A percentile compares a stretch with the other conserved stretches of the same genome.
phyloP scores from a whole-genome alignment of 306 rosid genomes.

The Canavalia ensiformis region DNA sequence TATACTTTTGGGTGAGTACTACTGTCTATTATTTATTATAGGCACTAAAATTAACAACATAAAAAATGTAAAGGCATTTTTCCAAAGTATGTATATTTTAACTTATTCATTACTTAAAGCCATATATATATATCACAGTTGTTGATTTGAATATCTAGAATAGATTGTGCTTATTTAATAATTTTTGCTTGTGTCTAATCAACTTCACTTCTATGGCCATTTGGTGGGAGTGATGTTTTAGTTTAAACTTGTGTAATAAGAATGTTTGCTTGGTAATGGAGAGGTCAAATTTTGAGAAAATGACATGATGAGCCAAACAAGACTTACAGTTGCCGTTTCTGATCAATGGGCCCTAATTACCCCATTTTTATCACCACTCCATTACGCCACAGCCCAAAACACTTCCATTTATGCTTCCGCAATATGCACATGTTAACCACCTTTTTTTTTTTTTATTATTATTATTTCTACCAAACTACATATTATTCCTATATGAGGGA shows the following conservation, averaged over 20 bases:
- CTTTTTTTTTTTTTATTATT: neutral
- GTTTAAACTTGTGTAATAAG: conserved; percentile 2
- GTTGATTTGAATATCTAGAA: neutral
- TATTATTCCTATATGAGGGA: too few relatives aligned
- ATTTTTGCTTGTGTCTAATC: neutral
- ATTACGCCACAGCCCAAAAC: conserved; percentile 1
- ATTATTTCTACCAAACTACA: too few relatives aligned
- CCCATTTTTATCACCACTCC: conserved; percentile 6
- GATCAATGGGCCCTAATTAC: conserved; percentile 20
- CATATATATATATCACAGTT: neutral
- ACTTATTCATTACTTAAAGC: too few relatives aligned
- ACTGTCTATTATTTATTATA: too few relatives aligned
- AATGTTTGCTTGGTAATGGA: neutral
- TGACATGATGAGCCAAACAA: conserved; percentile 20
- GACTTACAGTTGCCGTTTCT: conserved; percentile 20
- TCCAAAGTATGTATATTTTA: too few relatives aligned
- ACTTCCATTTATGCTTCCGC: neutral
- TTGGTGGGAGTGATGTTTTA: conserved; percentile 12
- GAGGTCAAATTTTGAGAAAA: neutral
- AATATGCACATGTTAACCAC: neutral
- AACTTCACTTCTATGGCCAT: neutral
- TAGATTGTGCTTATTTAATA: neutral
- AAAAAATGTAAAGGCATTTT: neutral
- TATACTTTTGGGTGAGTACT: too few relatives aligned
- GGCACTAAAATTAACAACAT: too few relatives aligned